Conservation (phyloP, 2,329 filamentous ascomycete genomes). For the Passalora sequoiae region DNA sequence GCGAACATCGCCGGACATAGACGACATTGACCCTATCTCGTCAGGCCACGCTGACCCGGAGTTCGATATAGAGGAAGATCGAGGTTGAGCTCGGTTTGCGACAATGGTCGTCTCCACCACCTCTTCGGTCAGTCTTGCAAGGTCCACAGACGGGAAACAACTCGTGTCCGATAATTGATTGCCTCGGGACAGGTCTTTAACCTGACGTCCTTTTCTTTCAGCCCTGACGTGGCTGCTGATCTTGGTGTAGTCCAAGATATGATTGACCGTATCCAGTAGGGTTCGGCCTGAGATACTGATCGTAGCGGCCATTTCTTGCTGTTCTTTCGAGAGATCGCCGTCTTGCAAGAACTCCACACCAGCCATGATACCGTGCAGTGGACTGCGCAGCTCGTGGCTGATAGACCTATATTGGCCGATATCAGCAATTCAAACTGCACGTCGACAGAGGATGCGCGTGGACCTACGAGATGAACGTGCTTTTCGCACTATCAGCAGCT, state of each 20-base stretch:
- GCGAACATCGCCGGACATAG: slow-evolving; percentile 1
- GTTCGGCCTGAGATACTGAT: slow-evolving; percentile 47
- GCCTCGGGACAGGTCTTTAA: neutral
- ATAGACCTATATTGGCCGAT: too few relatives aligned
- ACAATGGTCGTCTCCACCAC: slow-evolving; percentile 14
- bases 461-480: slow-evolving; percentile 49
- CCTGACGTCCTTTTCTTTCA: neutral
- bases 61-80: neutral
- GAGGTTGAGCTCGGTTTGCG: slow-evolving; percentile 11
- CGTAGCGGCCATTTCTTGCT: slow-evolving; percentile 44
- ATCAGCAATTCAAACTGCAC: too few relatives aligned
- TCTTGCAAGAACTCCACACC: slow-evolving; percentile 49
- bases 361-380: slow-evolving; percentile 42
- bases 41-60: neutral
- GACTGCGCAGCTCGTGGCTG: slow-evolving; percentile 48
- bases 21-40: neutral
- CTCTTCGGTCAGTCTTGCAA: slow-evolving; percentile 27
- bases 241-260: slow-evolving; percentile 42
- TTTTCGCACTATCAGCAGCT: slow-evolving; percentile 44
- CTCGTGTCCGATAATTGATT: slow-evolving; percentile 3
- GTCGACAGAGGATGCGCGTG: too few relatives aligned
- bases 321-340: slow-evolving; percentile 37
- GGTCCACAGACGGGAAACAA: too few relatives aligned
- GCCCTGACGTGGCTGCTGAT: slow-evolving; percentile 33
- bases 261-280: slow-evolving; percentile 45